Evolutionary conservation across 176 grass and related monocot species (phyloP), one percentile per base, ranked within the genome.

Genomic region (Raddia guianensis): DNA sequence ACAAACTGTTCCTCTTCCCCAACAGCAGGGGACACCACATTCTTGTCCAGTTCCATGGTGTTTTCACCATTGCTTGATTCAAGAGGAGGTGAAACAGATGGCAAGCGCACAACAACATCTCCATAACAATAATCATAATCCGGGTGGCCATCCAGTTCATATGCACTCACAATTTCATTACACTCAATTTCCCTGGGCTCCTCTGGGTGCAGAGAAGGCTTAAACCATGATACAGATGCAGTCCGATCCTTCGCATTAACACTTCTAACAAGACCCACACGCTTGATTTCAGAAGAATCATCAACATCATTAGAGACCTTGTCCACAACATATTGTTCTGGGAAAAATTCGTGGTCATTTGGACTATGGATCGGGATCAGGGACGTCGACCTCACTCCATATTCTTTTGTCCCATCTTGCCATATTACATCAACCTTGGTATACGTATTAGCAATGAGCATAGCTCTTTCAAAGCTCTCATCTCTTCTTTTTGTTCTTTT

Each of bases 91-190:
- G 93, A 97, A 82, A 70, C 82, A 40, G 96, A 84, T 32, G 90
- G 90, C 87, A 99, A 84, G 52, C 90, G 88, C 54, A 95, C 90
- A 77, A 99, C 90, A 69, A 93, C 82, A 90, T 95, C 90, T 68
- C 96, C 96, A 80, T 91, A 99, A 65, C 79, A 89, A 86, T 99
- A 99, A 86, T 99, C 92, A 93, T 95, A 95, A 88, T 99, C 96
- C 4, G 92, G 92, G 78, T 99, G 96, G n/a, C 52, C 68, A 66
- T 99, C 96, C 73, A 99, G 82, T 85, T 99, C 96, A 81, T 99
- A 99, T 61, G 84, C 90, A 84, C 96, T 99, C 68, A 99, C 88
- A 64, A 99, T 72, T 87, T 99, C 92, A 64, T 84, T 88, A 47
- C 72, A 79, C 45, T 84, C 86, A 15, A 95, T 85, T 72, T 87